phyloP scores from a whole-genome alignment of 1,284 basidiomycete species.

The Sporisorium graminicola region DNA sequence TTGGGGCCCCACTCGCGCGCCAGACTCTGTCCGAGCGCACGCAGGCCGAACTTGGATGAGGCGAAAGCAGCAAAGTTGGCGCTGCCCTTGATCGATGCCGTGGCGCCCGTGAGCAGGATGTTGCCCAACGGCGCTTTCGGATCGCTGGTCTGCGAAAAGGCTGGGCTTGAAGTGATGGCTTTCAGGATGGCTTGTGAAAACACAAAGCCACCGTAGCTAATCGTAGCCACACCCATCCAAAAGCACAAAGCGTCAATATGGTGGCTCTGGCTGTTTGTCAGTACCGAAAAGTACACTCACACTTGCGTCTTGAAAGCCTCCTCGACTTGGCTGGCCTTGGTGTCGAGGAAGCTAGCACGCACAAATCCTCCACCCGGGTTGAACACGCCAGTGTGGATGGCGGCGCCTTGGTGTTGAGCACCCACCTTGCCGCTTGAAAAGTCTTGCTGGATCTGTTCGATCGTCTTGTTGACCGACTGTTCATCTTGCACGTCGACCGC shows the following conservation, averaged over 20 bases:
- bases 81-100: slow-evolving; percentile 51
- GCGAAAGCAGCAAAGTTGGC: slow-evolving; percentile 49
- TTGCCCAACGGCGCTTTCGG: slow-evolving; percentile 26
- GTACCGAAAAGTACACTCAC: slow-evolving; percentile 9
- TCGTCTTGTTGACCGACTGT: slow-evolving; percentile 21
- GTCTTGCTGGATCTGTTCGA: slow-evolving; percentile 32
- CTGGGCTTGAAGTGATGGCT: slow-evolving; percentile 35
- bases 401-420: slow-evolving; percentile 31
- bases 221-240: background rate
- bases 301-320: slow-evolving; percentile 47
- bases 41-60: slow-evolving; percentile 47
- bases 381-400: slow-evolving; percentile 44
- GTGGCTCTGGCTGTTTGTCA: background rate
- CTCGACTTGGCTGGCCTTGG: slow-evolving; percentile 45
- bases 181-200: slow-evolving; percentile 44
- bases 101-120: slow-evolving; percentile 47
- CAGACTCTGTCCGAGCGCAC: slow-evolving; percentile 47
- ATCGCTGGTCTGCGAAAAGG: slow-evolving; percentile 9
- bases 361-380: slow-evolving; percentile 51
- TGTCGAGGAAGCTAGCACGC: slow-evolving; percentile 28
- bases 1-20: slow-evolving; percentile 51
- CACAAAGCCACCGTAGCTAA: slow-evolving; percentile 39
- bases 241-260: background rate
- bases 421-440: slow-evolving; percentile 31
- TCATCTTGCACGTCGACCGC: slow-evolving; percentile 43